Evolutionary conservation across 2,329 filamentous ascomycete genomes (phyloP), one percentile per base, ranked within the genome.

Genomic region (Aspergillus sp.): DNA sequence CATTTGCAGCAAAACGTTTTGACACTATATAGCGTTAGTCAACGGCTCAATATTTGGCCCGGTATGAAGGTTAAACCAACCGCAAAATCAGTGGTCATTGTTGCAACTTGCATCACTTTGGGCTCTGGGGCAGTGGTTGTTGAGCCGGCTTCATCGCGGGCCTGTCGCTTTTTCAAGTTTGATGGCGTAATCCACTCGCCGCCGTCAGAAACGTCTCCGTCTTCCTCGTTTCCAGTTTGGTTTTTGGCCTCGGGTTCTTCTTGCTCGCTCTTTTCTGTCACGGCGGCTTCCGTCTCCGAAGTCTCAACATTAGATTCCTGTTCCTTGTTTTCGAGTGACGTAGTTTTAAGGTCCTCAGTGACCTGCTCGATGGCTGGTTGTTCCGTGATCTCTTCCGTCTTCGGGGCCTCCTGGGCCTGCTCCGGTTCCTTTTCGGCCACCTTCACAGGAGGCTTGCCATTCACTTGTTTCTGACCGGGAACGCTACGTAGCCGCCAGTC

Each of bases 151-250:
- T 81, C 76, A 66, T 93, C 87, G 70, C 87, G 84, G 58, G 84
- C 85, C 77, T 95, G 89, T 70, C 91, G 88, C 71, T 91, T 90
- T 72, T 91, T 90, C 64, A 99, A 84, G 76, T 98, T 99, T 41
- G 88, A 88, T 0, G 93, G 92, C 0, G 95, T 98, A 73, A 98
- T 97, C 93, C 93, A 98, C 67, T 88, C 90, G 63, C 89, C 91
- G 15, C 73, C 73, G 37, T 82, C 83, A 27, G 67, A 70, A 31
- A 64, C 72, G 55, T 71, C 72, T 6, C 68, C 67, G 12, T 70
- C 65, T 37, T 70, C 54, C 27, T 68, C 63, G 7, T 59, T 61
- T 21, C 64, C 46, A 12, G 62, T 65, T 27, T 76, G 69, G 21
- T 27, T 19, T 15, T 74, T 71, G 35, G 64, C 66, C 14, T 44